phyloP scores from a whole-genome alignment of 2,329 filamentous ascomycete genomes.

The Aspergillaceae sp. region DNA sequence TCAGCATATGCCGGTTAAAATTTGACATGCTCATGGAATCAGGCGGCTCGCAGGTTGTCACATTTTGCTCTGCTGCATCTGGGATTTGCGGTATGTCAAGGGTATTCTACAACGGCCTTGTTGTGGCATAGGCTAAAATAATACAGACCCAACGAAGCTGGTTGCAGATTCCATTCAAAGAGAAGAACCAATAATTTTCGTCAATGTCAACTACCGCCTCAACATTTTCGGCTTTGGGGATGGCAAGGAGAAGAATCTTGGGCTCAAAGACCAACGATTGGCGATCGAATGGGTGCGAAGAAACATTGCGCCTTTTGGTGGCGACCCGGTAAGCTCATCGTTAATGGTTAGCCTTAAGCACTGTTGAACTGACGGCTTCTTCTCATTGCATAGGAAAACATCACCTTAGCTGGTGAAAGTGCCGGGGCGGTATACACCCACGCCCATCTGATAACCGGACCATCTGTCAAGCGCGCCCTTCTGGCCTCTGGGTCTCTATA shows the following conservation, averaged over 20 bases:
- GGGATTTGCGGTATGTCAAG: slow-evolving; percentile 32
- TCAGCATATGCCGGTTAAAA: background rate
- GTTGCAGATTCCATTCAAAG: slow-evolving; percentile 28
- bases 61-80: slow-evolving; percentile 36
- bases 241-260: slow-evolving; percentile 33
- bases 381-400: slow-evolving; percentile 19
- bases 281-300: slow-evolving; percentile 33
- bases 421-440: slow-evolving; percentile 41
- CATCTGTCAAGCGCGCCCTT: slow-evolving; percentile 26
- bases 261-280: slow-evolving; percentile 28
- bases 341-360: background rate
- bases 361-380: too few species aligned
- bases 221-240: slow-evolving; percentile 42
- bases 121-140: background rate
- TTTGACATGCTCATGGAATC: background rate
- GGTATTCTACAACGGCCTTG: background rate
- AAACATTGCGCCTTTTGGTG: slow-evolving; percentile 34
- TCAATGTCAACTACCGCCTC: slow-evolving; percentile 38
- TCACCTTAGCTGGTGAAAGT: slow-evolving; percentile 40
- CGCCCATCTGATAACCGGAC: slow-evolving; percentile 31
- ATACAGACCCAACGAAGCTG: slow-evolving; percentile 25
- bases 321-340: slow-evolving; percentile 26
- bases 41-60: slow-evolving; percentile 39
- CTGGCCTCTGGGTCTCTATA: slow-evolving; percentile 37
- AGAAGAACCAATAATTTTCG: slow-evolving; percentile 33